phyloP scores from a whole-genome alignment of 257 asterid species.

The Przewalskia tangutica region DNA sequence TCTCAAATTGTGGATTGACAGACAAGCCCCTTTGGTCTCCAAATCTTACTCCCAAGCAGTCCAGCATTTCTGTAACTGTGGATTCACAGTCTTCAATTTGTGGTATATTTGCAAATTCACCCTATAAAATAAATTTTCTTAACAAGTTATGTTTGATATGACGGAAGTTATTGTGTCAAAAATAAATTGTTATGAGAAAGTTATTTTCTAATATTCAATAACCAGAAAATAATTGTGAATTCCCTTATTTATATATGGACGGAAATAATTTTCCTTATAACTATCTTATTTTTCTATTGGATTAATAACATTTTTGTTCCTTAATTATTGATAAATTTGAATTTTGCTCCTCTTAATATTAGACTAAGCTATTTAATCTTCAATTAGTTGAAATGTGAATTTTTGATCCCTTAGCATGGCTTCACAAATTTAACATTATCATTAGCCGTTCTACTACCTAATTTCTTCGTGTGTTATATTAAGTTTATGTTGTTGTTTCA shows the following conservation, averaged over 20 bases:
- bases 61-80: slow-evolving; percentile 27
- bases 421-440: too few species aligned
- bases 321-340: too few species aligned
- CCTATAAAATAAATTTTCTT: not conserved
- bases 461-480: too few species aligned
- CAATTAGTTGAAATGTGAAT: too few species aligned
- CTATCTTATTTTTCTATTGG: not conserved
- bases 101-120: slow-evolving; percentile 22
- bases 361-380: too few species aligned
- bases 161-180: not conserved
- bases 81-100: slow-evolving; percentile 69
- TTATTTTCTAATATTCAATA: not conserved
- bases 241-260: too few species aligned
- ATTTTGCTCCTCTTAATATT: too few species aligned
- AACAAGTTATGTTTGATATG: not conserved
- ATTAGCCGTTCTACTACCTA: too few species aligned
- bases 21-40: slow-evolving; percentile 31
- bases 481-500: too few species aligned
- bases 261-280: too few species aligned
- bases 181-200: not conserved
- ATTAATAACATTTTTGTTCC: not conserved
- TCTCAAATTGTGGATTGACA: slow-evolving; percentile 19
- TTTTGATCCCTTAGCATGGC: too few species aligned
- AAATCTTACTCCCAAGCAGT: slow-evolving; percentile 23
- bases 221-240: not conserved